A percentile compares a stretch with the other conserved stretches of the same genome.
Evolutionary conservation across 1,284 basidiomycete species (phyloP).

Genomic region (Pseudozyma thailandica): DNA sequence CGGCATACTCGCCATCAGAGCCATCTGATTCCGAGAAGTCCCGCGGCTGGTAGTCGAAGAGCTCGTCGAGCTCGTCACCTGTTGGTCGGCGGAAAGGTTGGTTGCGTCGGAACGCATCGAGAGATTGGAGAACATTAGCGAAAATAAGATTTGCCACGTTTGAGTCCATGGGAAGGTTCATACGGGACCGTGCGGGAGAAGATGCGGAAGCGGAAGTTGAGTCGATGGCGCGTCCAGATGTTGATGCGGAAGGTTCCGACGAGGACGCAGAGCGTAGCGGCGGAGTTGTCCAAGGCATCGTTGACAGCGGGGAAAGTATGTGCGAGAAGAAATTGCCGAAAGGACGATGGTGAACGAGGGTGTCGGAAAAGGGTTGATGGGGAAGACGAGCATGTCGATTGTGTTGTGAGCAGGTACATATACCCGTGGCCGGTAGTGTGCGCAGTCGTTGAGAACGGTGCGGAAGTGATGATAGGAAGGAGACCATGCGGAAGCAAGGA

Average conservation of each 20-base stretch:
- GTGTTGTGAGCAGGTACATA: background rate
- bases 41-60: slow-evolving; percentile 25
- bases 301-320: too few species aligned
- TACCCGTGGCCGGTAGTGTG: background rate
- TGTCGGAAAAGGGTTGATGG: too few species aligned
- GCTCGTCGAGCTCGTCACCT: slow-evolving; percentile 45
- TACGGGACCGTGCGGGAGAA: background rate
- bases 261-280: too few species aligned
- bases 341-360: too few species aligned
- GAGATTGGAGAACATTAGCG: background rate
- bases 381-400: background rate
- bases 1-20: slow-evolving; percentile 17
- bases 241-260: background rate
- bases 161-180: background rate
- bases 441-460: background rate
- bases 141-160: background rate
- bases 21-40: slow-evolving; percentile 19
- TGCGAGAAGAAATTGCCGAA: background rate
- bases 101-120: background rate
- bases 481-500: background rate
- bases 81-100: background rate
- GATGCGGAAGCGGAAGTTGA: slow-evolving; percentile 3
- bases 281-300: too few species aligned
- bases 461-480: background rate
- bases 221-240: background rate